Evolutionary conservation across 1,284 basidiomycete species (phyloP).

Genomic region (Papiliotrema flavescens): DNA sequence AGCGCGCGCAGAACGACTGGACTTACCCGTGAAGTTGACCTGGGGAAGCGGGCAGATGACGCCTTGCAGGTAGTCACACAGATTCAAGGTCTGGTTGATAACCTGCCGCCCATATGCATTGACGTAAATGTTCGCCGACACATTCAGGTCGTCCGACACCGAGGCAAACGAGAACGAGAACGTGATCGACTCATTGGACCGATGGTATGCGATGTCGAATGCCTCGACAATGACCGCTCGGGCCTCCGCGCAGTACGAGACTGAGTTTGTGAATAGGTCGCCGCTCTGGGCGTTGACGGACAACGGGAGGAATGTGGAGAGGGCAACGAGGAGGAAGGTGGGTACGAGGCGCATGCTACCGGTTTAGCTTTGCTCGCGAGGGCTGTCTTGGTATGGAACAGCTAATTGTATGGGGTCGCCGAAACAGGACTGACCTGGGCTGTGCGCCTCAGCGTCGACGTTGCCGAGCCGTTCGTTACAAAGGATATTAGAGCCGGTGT

Average conservation of each 20-base stretch:
- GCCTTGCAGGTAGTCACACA: conserved; percentile 70
- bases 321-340: conserved; percentile 5
- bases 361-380: too few species aligned
- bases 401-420: too few species aligned
- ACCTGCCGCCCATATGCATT: conserved; percentile 76
- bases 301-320: conserved; percentile 2
- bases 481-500: too few species aligned
- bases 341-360: too few species aligned
- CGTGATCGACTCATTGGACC: conserved; percentile 54
- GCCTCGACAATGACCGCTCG: conserved; percentile 73
- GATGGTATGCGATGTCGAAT: conserved; percentile 73
- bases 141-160: conserved; percentile 64
- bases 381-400: too few species aligned
- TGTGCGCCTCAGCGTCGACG: too few species aligned
- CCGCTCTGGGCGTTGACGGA: conserved; percentile 2
- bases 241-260: conserved; percentile 80
- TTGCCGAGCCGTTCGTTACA: too few species aligned
- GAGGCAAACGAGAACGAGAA: conserved; percentile 42
- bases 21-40: conserved; percentile 73
- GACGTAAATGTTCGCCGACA: conserved; percentile 71
- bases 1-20: not conserved
- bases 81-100: conserved; percentile 66
- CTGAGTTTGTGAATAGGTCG: conserved; percentile 63
- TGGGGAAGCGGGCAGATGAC: conserved; percentile 82
- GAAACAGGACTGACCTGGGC: too few species aligned